These are phyloP conservation scores for Candida pseudocylindracea DNA, from an alignment of 1,139 yeast species.

Conservation along the genomic window DNA sequence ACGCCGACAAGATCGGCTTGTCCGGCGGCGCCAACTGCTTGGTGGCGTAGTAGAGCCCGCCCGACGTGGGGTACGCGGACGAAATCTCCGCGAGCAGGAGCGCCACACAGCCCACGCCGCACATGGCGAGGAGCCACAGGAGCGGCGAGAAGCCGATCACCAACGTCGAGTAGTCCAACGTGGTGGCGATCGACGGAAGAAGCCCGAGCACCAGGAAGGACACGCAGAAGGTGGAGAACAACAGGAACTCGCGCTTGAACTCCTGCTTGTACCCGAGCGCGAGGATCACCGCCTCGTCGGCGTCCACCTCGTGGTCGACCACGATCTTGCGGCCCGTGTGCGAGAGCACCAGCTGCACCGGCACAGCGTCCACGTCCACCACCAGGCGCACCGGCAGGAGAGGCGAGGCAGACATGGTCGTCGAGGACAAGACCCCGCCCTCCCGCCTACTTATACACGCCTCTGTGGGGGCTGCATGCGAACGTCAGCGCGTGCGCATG, in stretches of 20 bases:
- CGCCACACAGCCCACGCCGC: constrained; percentile 27
- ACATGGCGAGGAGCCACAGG: constrained; percentile 29
- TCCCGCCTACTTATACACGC: too few species aligned
- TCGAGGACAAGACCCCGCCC: too few species aligned
- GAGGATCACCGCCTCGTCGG: constrained; percentile 32
- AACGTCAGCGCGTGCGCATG: too few species aligned
- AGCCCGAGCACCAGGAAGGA: constrained; percentile 55
- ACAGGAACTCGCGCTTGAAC: constrained; percentile 43
- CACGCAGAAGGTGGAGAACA: constrained; percentile 41
- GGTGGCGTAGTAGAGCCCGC: constrained; percentile 27
- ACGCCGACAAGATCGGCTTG: not conserved
- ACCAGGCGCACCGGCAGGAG: constrained; percentile 12
- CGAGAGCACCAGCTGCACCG: constrained; percentile 17
- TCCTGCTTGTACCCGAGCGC: constrained; percentile 60
- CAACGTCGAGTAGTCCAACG: constrained; percentile 27
- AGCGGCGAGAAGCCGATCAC: constrained; percentile 30
- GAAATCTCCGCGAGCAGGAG: constrained; percentile 24
- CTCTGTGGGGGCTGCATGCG: too few species aligned
- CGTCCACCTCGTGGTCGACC: constrained; percentile 21
- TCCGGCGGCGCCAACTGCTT: constrained; percentile 29
- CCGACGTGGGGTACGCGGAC: constrained; percentile 22
- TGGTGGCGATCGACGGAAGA: constrained; percentile 46
- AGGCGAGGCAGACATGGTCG: too few species aligned
- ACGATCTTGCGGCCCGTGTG: constrained; percentile 10
- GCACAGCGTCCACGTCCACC: constrained; percentile 17